Conservation (phyloP, 2,329 filamentous ascomycete species). For the Ophiocordyceps camponoti-floridani region DNA sequence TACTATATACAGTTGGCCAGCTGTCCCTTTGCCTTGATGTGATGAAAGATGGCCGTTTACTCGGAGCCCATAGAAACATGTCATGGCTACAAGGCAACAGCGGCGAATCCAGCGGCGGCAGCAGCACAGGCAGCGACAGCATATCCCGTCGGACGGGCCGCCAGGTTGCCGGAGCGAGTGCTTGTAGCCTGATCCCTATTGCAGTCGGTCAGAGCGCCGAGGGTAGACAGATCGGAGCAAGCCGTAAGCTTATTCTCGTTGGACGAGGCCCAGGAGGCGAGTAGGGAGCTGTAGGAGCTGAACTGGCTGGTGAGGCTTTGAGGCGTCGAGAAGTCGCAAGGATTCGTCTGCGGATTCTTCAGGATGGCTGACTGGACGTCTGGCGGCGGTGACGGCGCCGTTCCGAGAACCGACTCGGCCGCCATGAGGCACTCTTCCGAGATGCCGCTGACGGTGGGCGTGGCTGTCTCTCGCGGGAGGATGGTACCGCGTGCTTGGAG, state of each 20-base stretch:
- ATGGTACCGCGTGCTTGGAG: conserved; percentile 8
- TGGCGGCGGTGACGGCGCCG: conserved; percentile 13
- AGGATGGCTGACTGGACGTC: conserved; percentile 9
- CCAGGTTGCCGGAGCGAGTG: conserved; percentile 4
- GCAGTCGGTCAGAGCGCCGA: neutral
- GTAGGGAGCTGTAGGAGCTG: conserved; percentile 12
- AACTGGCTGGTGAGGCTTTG: conserved; percentile 12
- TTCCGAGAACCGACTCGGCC: conserved; percentile 7
- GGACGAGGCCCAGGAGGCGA: conserved; percentile 12
- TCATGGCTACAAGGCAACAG: conserved; percentile 3
- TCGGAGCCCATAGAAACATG: neutral
- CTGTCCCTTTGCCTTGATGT: no score
- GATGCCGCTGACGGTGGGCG: neutral
- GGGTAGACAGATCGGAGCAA: conserved; percentile 7
- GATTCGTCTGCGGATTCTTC: conserved; percentile 10
- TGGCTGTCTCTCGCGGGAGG: conserved; percentile 9
- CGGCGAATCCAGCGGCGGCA: conserved; percentile 12
- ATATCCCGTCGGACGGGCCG: conserved; percentile 10
- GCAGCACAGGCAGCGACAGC: conserved; percentile 13
- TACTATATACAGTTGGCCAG: neutral
- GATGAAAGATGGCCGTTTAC: no score
- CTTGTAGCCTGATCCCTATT: conserved; percentile 1
- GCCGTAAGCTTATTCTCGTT: conserved; percentile 10
- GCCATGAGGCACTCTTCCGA: conserved; percentile 7
- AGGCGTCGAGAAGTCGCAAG: conserved; percentile 15